These are phyloP conservation scores for Lepiota subincarnata DNA, from an alignment of 768 basidiomycete species.

Conservation along the genomic window DNA sequence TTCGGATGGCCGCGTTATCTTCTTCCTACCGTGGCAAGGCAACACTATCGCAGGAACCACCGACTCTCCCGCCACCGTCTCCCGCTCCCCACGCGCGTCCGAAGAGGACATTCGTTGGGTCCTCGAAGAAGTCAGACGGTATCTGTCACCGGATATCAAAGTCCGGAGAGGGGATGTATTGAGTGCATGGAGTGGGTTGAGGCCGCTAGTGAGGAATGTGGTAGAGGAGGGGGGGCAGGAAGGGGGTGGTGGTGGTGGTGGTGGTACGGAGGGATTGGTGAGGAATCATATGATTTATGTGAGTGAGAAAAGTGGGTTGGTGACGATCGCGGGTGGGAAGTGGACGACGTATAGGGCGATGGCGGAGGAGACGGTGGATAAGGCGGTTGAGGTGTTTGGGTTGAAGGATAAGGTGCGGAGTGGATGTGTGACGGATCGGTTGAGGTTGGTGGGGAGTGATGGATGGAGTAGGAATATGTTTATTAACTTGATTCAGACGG, in stretches of 20 bases:
- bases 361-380: conserved; percentile 93
- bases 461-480: conserved; percentile 97
- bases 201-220: conserved; percentile 87
- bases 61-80: conserved; percentile 73
- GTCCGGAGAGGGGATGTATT: conserved; percentile 93
- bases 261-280: conserved; percentile 82
- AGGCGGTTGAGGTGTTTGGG: conserved; percentile 74
- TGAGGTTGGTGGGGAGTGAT: conserved; percentile 88
- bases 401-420: conserved; percentile 51
- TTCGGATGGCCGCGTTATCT: conserved; percentile 95
- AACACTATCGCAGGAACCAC: conserved; percentile 98
- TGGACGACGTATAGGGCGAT: conserved; percentile 98
- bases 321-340: conserved; percentile 96
- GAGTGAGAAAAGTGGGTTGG: conserved; percentile 61
- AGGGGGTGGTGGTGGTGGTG: too few relatives aligned
- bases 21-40: conserved; percentile 99
- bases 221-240: conserved; percentile 23
- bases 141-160: conserved; percentile 88
- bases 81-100: conserved; percentile 68
- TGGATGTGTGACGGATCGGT: conserved; percentile 71
- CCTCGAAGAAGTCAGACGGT: conserved; percentile 86
- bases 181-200: conserved; percentile 89
- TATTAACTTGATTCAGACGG: conserved; percentile 89
- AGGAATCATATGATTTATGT: conserved; percentile 92
- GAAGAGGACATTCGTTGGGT: conserved; percentile 99